These are phyloP conservation scores for Wickerhamiella allomyrinae DNA, from an alignment of 805 yeast genomes.

Conservation along the genomic window DNA sequence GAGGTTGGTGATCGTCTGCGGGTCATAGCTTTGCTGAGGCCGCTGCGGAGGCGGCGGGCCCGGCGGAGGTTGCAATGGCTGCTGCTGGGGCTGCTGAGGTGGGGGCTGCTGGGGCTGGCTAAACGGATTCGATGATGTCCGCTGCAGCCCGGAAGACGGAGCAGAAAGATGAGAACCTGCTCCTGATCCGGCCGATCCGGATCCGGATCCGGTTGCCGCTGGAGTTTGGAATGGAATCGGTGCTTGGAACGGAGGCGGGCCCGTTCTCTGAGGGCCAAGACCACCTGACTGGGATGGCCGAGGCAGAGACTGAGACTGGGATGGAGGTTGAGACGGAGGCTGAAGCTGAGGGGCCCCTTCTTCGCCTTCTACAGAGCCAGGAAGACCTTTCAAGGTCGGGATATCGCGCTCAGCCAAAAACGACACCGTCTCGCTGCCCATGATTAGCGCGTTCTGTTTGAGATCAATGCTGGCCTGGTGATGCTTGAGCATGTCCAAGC, in stretches of 20 bases:
- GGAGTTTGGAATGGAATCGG: no score
- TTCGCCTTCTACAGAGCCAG: background rate
- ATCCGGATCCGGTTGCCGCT: no score
- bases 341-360: background rate
- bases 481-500: conserved; percentile 79
- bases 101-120: conserved; percentile 5
- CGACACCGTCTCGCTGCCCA: conserved; percentile 59
- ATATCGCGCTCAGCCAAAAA: conserved; percentile 65
- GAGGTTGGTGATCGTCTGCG: conserved; percentile 26
- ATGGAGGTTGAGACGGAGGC: background rate
- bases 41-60: background rate
- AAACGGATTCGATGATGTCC: no score
- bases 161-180: no score
- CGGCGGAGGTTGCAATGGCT: conserved; percentile 1
- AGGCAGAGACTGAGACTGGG: background rate
- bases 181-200: no score
- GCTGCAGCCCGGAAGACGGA: no score
- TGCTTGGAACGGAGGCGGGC: no score
- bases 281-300: background rate
- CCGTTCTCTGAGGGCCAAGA: no score
- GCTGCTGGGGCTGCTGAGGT: conserved; percentile 8
- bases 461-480: conserved; percentile 76
- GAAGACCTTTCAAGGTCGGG: conserved; percentile 24
- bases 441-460: conserved; percentile 43
- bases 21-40: background rate